Base-by-base conservation (phyloP, 1,139 yeast species). In the Yamadazyma atlantica region DNA sequence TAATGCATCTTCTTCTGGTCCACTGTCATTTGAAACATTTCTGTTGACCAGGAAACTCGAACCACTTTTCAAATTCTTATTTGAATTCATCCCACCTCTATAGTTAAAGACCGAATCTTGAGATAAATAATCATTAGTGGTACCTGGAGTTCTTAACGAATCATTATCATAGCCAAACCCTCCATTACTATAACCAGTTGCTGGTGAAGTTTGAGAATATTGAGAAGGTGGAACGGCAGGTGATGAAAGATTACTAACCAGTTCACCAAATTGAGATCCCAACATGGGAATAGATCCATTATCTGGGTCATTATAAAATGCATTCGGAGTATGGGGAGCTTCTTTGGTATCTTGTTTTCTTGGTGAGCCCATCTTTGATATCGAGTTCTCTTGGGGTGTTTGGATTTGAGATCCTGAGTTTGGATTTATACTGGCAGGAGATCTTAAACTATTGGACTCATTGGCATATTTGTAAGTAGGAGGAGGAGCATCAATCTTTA, bases 1-100 rank as follows among this genome's bases (percentile, higher is more conserved):
- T 27, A 83, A 58, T 7, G 33, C 33, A 10, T 34, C 45, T 10
- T 45, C 51, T 17, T 48, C 52, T 10, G 9, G 12, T n/a, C 12
- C 12, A 28, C 8, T 9, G 3, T 29, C 32, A 19, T 29, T 29
- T 11, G 23, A 19, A 2, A 27, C 33, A 4, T 24, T 31, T 31
- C 36, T 33, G 16, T 37, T 39, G 12, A 40, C 43, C 37, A 39
- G 41, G 15, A 35, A 32, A 15, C 34, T 37, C 1, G 45, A 37
- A 8, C 36, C 38, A 32, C 37, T 37, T 11, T 26, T 32, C 12
- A 28, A 16, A 15, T 32, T 25, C 7, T 16, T 33, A 30, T 19
- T 15, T 3, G 33, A 18, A 13, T 24, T 12, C 17, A 9, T 16
- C 11, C 33, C 25, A n/a, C 32, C 18, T 15, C 33, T 22, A 15